Evolutionary conservation across 768 basidiomycete species (phyloP).

Genomic region (Leccinum variicolor): DNA sequence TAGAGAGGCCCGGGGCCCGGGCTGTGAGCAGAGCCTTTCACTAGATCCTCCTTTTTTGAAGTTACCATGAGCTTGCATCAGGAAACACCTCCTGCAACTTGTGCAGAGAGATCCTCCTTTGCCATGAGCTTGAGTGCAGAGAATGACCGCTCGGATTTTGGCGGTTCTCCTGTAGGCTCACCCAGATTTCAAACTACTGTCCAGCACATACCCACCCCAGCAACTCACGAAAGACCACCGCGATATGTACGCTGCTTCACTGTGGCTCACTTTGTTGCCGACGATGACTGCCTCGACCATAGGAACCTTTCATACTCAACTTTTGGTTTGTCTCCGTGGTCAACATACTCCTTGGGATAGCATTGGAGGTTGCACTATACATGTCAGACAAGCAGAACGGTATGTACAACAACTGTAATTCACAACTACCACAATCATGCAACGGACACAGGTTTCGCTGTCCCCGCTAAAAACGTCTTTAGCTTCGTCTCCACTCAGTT

Average conservation of each 20-base stretch:
- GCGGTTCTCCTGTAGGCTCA: conserved; percentile 20
- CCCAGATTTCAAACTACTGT: conserved; percentile 43
- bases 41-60: no score
- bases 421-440: neutral
- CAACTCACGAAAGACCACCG: conserved; percentile 31
- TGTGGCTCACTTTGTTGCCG: neutral
- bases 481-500: conserved; percentile 44
- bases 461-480: conserved; percentile 49
- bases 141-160: neutral
- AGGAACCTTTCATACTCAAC: conserved; percentile 33
- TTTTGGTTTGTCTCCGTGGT: conserved; percentile 39
- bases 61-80: no score
- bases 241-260: conserved; percentile 38
- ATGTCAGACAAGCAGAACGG: conserved; percentile 20
- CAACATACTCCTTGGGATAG: conserved; percentile 35
- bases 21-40: no score
- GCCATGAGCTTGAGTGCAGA: neutral
- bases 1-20: no score
- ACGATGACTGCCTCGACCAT: neutral
- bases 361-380: conserved; percentile 9
- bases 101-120: no score
- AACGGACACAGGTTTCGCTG: conserved; percentile 48
- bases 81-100: no score
- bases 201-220: conserved; percentile 48
- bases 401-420: neutral